These are phyloP conservation scores for Climacium dendroides DNA, from an alignment of 225 moss, liverwort and hornwort genomes.

Conservation along the genomic window DNA sequence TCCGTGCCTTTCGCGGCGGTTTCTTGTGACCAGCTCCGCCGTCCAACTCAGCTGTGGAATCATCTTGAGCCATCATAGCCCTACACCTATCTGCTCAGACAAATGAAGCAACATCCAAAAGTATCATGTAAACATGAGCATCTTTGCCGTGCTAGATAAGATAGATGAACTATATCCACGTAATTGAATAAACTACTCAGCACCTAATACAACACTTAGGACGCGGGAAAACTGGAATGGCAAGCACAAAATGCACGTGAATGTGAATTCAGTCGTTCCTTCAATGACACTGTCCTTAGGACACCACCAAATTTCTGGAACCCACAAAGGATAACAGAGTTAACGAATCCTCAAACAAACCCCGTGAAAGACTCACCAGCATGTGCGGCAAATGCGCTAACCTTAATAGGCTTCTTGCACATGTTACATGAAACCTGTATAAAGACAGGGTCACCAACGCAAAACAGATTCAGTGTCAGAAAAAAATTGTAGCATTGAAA, in stretches of 20 bases:
- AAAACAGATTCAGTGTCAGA: not conserved
- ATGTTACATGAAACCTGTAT: constrained; percentile 81
- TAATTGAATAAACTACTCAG: not conserved
- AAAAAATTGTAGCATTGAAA: not conserved
- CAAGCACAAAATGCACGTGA: not conserved
- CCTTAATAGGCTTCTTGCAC: constrained; percentile 93
- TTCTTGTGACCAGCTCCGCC: constrained; percentile 91
- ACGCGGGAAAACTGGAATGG: not conserved
- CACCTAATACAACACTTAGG: not conserved
- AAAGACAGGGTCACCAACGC: not conserved
- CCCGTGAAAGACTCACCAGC: constrained; percentile 38
- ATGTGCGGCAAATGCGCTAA: constrained; percentile 80
- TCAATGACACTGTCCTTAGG: not conserved
- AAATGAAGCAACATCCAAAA: not conserved
- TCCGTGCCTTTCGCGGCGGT: constrained; percentile 91
- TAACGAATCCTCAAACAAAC: not conserved
- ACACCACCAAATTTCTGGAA: not conserved
- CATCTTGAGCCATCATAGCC: constrained; percentile 62
- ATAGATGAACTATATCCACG: not conserved
- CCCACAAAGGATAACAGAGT: not conserved
- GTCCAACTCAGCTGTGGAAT: constrained; percentile 60
- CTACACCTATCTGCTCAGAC: constrained; percentile 74
- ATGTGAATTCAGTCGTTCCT: not conserved
- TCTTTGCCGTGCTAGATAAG: not conserved
- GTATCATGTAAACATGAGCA: not conserved